Base-by-base conservation (phyloP, 305 asterid species). In the Withania somnifera region DNA sequence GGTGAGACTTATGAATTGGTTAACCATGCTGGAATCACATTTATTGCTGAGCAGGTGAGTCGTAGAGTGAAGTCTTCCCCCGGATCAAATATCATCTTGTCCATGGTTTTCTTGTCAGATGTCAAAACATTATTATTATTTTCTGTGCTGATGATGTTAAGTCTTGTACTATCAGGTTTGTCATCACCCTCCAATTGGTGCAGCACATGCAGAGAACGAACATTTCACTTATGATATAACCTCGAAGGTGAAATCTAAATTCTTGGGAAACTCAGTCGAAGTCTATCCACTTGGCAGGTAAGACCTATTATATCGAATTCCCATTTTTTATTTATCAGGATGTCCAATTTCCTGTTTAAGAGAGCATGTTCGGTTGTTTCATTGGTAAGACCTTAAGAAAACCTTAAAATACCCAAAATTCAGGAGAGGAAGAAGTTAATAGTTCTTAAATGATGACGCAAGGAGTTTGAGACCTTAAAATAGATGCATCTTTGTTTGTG, bases 181-280 rank as follows among this genome's bases (percentile, higher is more conserved):
- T 78, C 94, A 91, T 87, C 94, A 91, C 64, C 94, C 94, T 51
- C 94, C 94, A 53, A 91, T 86, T 89, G 87, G 93, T 82, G 91
- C 91, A 14, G 94, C 87, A 78, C 93, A 88, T 87, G 91, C 91
- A 20, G 94, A 91, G 85, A 91, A 88, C 28, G 89, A 89, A 17
- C 94, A 89, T 82, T 91, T 91, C 58, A 82, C 54, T 4, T 91
- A 91, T 78, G 94, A 91, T 56, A 79, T 89, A 67, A 89, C 94
- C 26, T 91, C 94, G 17, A 91, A 89, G 89, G 80, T 91, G 90
- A 91, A 88, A 80, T 89, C 94, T 38, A 88, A 91, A 78, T 91
- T 91, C 69, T 83, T 91, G 81, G 94, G 94, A 77, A 91, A 91
- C 84, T 91, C 94, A 1, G 69, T 89, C 42, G 94, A 89, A 71